These are phyloP conservation scores for Logfia minima DNA, from an alignment of 129 eudicot genomes.

Conservation along the genomic window DNA sequence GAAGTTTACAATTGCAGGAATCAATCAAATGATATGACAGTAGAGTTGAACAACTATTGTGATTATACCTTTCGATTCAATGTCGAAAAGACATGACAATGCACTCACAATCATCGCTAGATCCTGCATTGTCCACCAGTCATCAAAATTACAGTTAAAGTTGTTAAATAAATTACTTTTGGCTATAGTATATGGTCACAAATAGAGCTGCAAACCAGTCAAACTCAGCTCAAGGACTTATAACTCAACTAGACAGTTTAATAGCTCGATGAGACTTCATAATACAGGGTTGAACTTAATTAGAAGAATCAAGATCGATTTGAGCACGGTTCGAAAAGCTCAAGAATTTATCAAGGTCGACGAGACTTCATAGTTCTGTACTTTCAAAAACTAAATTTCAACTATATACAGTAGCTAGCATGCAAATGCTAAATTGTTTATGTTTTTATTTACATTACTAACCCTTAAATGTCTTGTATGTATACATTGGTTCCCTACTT, in stretches of 20 bases:
- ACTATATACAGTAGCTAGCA: neutral
- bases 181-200: neutral
- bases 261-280: neutral
- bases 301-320: neutral
- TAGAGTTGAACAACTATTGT: conserved; percentile 19
- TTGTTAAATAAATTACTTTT: neutral
- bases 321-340: too few species aligned
- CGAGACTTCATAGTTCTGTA: too few species aligned
- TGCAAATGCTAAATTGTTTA: neutral
- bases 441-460: too few species aligned
- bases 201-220: neutral
- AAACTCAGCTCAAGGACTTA: too few species aligned
- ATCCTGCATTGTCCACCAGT: conserved; percentile 17
- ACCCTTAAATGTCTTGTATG: neutral
- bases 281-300: too few species aligned
- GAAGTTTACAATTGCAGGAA: conserved; percentile 12
- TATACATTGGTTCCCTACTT: neutral
- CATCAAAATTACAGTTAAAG: conserved; percentile 8
- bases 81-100: conserved; percentile 27
- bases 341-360: too few species aligned
- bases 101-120: conserved; percentile 6
- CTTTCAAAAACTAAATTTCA: neutral
- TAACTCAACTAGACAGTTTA: neutral
- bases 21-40: conserved; percentile 25
- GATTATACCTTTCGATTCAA: conserved; percentile 25